Percentiles rank a stretch among this genome's conserved stretches.
Conservation (phyloP, 169 alveolate genomes). For the Prorocentrum cordatum region DNA sequence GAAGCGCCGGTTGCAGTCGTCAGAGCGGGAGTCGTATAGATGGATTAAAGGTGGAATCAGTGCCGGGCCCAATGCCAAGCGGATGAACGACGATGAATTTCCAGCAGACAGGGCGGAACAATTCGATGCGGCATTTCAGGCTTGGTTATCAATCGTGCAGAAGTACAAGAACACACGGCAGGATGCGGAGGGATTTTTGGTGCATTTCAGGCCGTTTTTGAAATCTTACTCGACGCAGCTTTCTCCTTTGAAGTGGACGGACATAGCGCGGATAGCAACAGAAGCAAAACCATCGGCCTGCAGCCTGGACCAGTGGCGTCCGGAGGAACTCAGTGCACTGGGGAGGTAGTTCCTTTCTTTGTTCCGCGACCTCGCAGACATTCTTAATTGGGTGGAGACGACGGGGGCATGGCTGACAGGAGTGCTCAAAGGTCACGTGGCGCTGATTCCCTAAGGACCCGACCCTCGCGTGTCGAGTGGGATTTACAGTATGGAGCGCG, state of each 20-base stretch:
- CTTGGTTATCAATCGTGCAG: neutral
- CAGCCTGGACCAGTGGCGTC: neutral
- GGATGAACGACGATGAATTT: neutral
- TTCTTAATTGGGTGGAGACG: neutral
- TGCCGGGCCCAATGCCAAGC: neutral
- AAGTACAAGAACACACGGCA: neutral
- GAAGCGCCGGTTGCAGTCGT: neutral
- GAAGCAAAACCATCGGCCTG: neutral
- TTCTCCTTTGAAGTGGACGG: neutral
- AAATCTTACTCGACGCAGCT: neutral
- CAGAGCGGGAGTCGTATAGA: neutral
- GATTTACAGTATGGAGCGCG: neutral
- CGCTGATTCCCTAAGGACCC: neutral
- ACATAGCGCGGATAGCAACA: neutral
- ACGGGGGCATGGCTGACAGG: neutral
- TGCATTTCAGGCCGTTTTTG: neutral
- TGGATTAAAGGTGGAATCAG: neutral
- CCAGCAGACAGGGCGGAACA: neutral
- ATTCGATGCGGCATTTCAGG: neutral
- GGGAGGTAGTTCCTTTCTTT: neutral
- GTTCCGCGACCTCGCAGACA: neutral
- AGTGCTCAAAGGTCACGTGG: neutral
- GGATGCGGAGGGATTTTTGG: neutral
- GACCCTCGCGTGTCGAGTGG: neutral
- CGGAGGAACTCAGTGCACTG: neutral